Evolutionary conservation across 2,329 filamentous ascomycete genomes (phyloP).

Genomic region (Drechslera avenae): DNA sequence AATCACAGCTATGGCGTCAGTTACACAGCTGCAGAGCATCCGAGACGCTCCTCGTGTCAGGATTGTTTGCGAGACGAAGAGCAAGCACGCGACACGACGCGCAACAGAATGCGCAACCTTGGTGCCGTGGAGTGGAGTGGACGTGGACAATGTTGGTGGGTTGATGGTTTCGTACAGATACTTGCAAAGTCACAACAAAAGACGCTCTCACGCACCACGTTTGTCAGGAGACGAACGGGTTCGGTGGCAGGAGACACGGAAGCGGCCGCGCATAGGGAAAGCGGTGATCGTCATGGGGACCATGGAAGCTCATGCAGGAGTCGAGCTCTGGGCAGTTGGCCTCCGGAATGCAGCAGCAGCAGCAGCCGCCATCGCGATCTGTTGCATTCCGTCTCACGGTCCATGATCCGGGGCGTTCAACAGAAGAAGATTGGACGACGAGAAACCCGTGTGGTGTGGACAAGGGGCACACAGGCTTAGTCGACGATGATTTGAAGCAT

Average conservation of each 20-base stretch:
- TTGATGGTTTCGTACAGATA: background rate
- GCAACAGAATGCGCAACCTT: conserved; percentile 1
- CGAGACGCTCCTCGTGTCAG: conserved; percentile 31
- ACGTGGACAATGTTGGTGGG: background rate
- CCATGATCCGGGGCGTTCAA: background rate
- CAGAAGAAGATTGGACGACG: background rate
- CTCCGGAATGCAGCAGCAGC: conserved; percentile 1
- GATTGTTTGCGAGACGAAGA: conserved; percentile 23
- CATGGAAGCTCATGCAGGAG: conserved; percentile 15
- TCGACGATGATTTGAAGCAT: conserved; percentile 8
- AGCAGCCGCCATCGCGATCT: background rate
- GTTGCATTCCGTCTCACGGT: no score
- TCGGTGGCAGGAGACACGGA: conserved; percentile 9
- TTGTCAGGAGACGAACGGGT: conserved; percentile 7
- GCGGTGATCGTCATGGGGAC: conserved; percentile 15
- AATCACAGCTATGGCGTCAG: conserved; percentile 12
- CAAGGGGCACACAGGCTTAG: conserved; percentile 15
- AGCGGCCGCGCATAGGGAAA: conserved; percentile 16
- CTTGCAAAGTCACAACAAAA: background rate
- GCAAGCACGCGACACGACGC: conserved; percentile 15
- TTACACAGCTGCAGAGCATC: background rate
- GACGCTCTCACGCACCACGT: background rate
- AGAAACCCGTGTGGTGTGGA: conserved; percentile 19
- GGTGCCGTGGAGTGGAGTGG: background rate
- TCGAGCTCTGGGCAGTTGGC: no score